These are phyloP conservation scores for Exophiala mesophila DNA, from an alignment of 2,329 filamentous ascomycete genomes.

Conservation along the genomic window DNA sequence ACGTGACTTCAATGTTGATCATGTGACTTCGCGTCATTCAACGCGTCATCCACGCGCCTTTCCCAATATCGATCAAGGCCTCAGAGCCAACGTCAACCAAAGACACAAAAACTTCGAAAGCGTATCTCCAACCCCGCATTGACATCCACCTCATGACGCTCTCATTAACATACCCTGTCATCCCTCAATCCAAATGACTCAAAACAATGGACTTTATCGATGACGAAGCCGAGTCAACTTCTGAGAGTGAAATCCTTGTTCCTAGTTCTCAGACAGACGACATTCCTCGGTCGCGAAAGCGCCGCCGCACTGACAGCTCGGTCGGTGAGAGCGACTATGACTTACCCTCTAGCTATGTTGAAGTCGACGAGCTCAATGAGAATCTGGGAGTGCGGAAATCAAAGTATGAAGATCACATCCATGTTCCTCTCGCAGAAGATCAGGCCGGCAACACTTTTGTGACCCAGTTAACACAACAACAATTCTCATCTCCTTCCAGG, in stretches of 20 bases:
- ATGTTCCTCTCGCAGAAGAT: constrained; percentile 38
- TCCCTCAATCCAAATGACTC: no score
- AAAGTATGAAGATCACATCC: constrained; percentile 30
- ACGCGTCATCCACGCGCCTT: no score
- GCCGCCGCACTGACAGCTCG: constrained; percentile 13
- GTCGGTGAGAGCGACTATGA: constrained; percentile 20
- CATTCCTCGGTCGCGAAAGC: constrained; percentile 20
- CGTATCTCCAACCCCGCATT: no score
- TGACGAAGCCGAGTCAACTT: constrained; percentile 9
- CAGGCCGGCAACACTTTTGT: constrained; percentile 43
- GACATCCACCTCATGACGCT: no score
- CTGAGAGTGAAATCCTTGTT: constrained; percentile 10
- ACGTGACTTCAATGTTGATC: no score
- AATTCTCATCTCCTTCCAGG: constrained; percentile 47
- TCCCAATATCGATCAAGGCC: no score
- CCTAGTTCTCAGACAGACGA: constrained; percentile 23
- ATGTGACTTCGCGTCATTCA: no score
- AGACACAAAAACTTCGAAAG: no score
- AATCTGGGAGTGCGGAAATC: constrained; percentile 12
- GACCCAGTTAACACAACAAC: constrained; percentile 45
- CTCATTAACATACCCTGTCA: no score
- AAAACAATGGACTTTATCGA: constrained; percentile 22
- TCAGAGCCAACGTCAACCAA: no score
- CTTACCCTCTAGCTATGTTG: constrained; percentile 18
- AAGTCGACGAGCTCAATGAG: constrained; percentile 8